Percentiles rank a stretch among this genome's conserved stretches.
phyloP scores from a whole-genome alignment of 148 eudicot species.

The Silene uniflora region DNA sequence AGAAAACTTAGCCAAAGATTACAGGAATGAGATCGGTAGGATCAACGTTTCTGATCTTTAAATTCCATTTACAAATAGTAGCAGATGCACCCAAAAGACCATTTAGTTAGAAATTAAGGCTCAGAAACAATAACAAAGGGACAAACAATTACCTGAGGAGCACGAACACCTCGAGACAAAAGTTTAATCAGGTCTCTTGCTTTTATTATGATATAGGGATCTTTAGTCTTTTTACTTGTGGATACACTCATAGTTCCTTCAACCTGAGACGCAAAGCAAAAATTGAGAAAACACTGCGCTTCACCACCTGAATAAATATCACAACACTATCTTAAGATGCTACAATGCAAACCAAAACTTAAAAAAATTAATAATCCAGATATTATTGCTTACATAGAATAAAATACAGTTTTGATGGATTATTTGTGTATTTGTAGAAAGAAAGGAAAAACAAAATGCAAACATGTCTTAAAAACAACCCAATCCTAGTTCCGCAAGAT shows the following conservation, averaged over 20 bases:
- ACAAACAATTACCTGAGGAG: slow-evolving; percentile 61
- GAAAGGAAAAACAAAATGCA: too few relatives aligned
- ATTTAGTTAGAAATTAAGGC: background rate
- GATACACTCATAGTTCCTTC: slow-evolving; percentile 92
- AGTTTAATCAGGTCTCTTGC: slow-evolving; percentile 91
- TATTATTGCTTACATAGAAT: background rate
- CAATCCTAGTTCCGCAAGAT: too few relatives aligned
- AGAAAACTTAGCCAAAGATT: too few relatives aligned
- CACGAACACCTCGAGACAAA: slow-evolving; percentile 93
- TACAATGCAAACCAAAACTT: background rate
- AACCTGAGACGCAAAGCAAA: slow-evolving; percentile 42
- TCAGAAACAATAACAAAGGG: background rate
- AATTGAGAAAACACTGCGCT: background rate
- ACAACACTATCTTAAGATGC: background rate
- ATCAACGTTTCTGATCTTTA: too few relatives aligned
- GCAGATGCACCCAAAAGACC: background rate
- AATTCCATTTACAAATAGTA: too few relatives aligned
- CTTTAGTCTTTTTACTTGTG: slow-evolving; percentile 86
- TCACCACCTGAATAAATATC: background rate
- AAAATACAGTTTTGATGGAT: background rate
- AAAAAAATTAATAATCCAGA: background rate
- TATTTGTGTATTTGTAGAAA: too few relatives aligned
- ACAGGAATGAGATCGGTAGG: too few relatives aligned
- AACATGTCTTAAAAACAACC: too few relatives aligned
- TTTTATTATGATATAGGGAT: slow-evolving; percentile 82